These are phyloP conservation scores for Phlyctochytrium arcticum DNA, from an alignment of 192 early-diverging fungal species.

Conservation along the genomic window DNA sequence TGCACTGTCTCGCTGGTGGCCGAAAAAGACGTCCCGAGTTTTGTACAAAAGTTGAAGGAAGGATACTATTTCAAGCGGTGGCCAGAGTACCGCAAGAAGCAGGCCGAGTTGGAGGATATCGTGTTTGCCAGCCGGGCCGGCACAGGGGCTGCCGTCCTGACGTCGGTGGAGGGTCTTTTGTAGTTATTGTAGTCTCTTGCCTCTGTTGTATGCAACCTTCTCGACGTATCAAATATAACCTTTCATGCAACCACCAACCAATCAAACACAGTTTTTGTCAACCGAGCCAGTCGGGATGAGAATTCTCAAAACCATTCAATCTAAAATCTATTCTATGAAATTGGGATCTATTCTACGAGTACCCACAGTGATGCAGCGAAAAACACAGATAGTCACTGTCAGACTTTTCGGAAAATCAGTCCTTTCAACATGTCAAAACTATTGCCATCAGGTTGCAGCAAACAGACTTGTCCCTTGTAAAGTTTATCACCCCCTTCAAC, in stretches of 20 bases:
- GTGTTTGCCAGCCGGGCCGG: constrained; percentile 37
- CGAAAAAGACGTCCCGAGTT: constrained; percentile 51
- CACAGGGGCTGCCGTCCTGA: constrained; percentile 29
- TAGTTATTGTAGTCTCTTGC: too few relatives aligned
- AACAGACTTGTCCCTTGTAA: constrained; percentile 41
- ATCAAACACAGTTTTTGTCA: too few relatives aligned
- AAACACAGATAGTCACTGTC: too few relatives aligned
- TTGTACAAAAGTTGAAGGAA: constrained; percentile 62
- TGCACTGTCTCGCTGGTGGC: constrained; percentile 78
- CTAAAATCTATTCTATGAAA: too few relatives aligned
- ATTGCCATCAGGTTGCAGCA: constrained; percentile 95
- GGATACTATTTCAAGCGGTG: constrained; percentile 49
- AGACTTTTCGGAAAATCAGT: constrained; percentile 67
- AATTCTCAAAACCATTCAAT: too few relatives aligned
- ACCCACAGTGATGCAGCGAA: too few relatives aligned
- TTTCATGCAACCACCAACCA: too few relatives aligned
- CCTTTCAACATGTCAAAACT: constrained; percentile 96
- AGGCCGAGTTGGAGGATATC: constrained; percentile 25
- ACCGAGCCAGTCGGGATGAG: too few relatives aligned
- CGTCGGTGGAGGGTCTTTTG: not conserved
- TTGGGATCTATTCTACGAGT: too few relatives aligned
- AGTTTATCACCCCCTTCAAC: constrained; percentile 37
- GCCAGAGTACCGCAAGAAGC: constrained; percentile 17
- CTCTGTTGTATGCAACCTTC: too few relatives aligned
- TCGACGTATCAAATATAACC: too few relatives aligned